A percentile compares a stretch with the other conserved stretches of the same genome.
phyloP scores from a whole-genome alignment of 441 rosid genomes.

The Euphorbia celastroides region DNA sequence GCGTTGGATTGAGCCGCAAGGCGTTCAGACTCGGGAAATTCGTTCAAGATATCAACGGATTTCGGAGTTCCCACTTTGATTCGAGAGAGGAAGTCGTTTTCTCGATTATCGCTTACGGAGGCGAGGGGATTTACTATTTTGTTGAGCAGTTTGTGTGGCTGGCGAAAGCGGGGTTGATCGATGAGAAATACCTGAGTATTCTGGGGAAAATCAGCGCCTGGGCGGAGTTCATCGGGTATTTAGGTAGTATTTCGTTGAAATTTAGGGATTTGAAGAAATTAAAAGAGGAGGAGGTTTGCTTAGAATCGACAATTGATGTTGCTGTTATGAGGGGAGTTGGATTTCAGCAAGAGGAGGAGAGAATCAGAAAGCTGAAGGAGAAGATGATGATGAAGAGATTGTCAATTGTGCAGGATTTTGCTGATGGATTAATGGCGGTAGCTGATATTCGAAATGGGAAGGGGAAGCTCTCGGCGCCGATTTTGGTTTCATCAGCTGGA shows the following conservation, averaged over 20 bases:
- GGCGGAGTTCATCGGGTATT: conserved; percentile 71
- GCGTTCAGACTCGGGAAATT: conserved; percentile 95
- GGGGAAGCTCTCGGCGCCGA: conserved; percentile 54
- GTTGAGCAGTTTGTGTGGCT: conserved; percentile 87
- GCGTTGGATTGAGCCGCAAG: conserved; percentile 90
- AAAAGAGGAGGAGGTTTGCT: conserved; percentile 42
- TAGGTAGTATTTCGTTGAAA: conserved; percentile 63
- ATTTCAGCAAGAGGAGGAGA: conserved; percentile 40
- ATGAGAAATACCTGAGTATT: conserved; percentile 35
- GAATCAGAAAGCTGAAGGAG: conserved; percentile 48
- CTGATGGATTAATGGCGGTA: conserved; percentile 77
- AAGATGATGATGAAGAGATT: conserved; percentile 68
- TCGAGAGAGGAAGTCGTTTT: conserved; percentile 40
- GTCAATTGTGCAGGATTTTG: conserved; percentile 72
- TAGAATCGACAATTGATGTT: conserved; percentile 49
- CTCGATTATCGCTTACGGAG: conserved; percentile 61
- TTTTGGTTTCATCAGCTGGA: conserved; percentile 59
- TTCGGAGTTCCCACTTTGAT: conserved; percentile 43
- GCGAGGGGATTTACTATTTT: conserved; percentile 87
- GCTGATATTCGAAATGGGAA: conserved; percentile 71
- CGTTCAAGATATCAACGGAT: conserved; percentile 71
- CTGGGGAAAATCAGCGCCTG: conserved; percentile 74
- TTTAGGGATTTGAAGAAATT: conserved; percentile 67
- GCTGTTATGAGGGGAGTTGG: conserved; percentile 43
- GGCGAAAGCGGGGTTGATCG: conserved; percentile 77